Evolutionary conservation across 2,329 filamentous ascomycete genomes (phyloP), one percentile per base, ranked within the genome.

Genomic region (Aspergillus fumigatiaffinis): DNA sequence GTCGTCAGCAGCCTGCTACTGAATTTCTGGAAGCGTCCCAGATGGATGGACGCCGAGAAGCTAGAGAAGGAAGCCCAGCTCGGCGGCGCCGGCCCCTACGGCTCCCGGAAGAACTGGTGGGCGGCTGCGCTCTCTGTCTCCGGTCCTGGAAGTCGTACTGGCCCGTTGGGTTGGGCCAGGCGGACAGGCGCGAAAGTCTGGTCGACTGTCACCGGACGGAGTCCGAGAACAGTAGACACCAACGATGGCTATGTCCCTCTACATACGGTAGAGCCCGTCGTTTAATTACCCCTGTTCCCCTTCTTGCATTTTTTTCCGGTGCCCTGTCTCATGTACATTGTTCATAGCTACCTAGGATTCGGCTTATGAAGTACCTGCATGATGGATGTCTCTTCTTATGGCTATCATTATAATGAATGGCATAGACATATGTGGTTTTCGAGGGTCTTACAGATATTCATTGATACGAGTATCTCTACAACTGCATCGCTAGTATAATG

Each of bases 1-100:
- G 93, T 97, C 0, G 80, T 87, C 4, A 92, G 88, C 72, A 91
- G 87, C 65, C 77, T 99, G 55, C 81, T 96, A 42, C 80, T 99
- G 60, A 95, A 91, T 72, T 87, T 91, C 71, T 97, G 93, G 92
- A 84, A 80, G 61, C 81, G 92, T 17, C 94, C 94, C 0, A 76
- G 77, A 29, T 97, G 92, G 92, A 93, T 97, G 90, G 85, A 90
- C 49, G 85, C 89, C 63, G 83, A 84, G 6, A 79, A 80, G 14
- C 77, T 88, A 32, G 85, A 88, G 63, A 81, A 82, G 63, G 83
- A 83, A 55, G 79, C 80, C 25, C 62, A 66, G n/a, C 63, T 65
- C 38, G 69, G 68, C 21, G 48, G 60, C 17, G 60, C 72, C 29
- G 58, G 59, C 50, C 52, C 60, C 53, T 55, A 53, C 29, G 56